These are phyloP conservation scores for Pseudopediastrum boryanum DNA, from an alignment of 139 green algal species.

Conservation along the genomic window DNA sequence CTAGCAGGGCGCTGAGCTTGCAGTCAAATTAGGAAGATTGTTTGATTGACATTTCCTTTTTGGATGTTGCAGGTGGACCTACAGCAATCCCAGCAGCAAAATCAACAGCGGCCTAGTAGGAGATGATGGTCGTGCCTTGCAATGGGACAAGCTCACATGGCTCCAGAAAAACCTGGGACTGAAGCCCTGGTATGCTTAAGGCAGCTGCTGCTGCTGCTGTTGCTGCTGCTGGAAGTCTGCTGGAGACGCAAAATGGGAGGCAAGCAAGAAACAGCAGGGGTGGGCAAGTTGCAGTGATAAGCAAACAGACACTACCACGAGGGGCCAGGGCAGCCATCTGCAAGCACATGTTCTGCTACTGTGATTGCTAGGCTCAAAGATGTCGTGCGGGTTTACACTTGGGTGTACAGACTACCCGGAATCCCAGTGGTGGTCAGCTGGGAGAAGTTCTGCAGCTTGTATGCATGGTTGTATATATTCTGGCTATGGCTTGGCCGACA, in stretches of 20 bases:
- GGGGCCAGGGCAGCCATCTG: no score
- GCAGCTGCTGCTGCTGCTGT: not conserved
- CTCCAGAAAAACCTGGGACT: slow-evolving; percentile 27
- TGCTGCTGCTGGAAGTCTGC: slow-evolving; percentile 6
- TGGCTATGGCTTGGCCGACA: no score
- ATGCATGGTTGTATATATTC: no score
- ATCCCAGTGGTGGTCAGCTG: no score
- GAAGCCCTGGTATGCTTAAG: not conserved
- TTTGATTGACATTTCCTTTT: not conserved
- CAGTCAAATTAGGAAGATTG: not conserved
- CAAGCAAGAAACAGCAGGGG: no score
- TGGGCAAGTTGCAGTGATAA: no score
- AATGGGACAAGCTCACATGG: slow-evolving; percentile 30
- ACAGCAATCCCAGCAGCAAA: not conserved
- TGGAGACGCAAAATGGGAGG: not conserved
- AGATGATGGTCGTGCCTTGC: slow-evolving; percentile 1
- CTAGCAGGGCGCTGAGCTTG: not conserved
- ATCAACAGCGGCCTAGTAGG: slow-evolving; percentile 16
- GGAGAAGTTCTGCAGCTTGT: no score
- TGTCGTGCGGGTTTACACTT: no score
- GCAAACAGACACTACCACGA: no score
- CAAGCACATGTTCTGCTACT: no score
- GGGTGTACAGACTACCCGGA: no score
- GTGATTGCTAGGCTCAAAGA: no score
- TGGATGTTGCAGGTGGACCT: not conserved